phyloP scores from a whole-genome alignment of 352 stramenopile species.

The Phytopythium oedochilum region DNA sequence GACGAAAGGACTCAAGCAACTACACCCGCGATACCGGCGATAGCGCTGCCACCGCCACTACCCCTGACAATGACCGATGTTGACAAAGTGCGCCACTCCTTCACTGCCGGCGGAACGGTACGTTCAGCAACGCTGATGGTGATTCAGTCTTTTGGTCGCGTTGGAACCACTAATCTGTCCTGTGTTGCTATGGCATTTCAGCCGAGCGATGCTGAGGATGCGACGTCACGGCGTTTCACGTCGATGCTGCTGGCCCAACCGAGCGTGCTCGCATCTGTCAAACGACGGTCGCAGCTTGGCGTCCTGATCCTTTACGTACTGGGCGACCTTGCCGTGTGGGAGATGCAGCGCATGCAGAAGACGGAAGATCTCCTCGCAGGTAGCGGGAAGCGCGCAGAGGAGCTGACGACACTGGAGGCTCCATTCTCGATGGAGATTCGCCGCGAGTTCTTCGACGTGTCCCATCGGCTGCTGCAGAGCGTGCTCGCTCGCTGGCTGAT shows the following conservation, averaged over 20 bases:
- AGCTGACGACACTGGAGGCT: conserved; percentile 74
- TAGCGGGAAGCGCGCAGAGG: conserved; percentile 44
- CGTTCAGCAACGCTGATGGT: not conserved
- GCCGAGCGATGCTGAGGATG: conserved; percentile 13
- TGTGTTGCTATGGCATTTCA: not conserved
- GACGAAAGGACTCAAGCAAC: not conserved
- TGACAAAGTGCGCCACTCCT: not conserved
- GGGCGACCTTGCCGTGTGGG: conserved; percentile 77
- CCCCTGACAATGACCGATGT: not conserved
- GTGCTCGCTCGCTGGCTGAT: conserved; percentile 62
- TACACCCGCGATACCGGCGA: not conserved
- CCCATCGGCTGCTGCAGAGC: conserved; percentile 51
- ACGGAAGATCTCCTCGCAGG: conserved; percentile 68
- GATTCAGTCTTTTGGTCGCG: no score
- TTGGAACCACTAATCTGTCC: no score
- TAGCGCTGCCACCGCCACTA: not conserved
- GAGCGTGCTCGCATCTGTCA: conserved; percentile 40
- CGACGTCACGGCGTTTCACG: conserved; percentile 1
- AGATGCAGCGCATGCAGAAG: conserved; percentile 90
- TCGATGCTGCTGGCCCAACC: conserved; percentile 12
- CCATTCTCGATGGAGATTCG: conserved; percentile 82
- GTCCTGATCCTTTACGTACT: conserved; percentile 70
- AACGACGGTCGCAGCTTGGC: conserved; percentile 71
- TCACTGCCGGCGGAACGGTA: not conserved
- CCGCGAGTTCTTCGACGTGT: conserved; percentile 66